phyloP scores from a whole-genome alignment of 2,329 filamentous ascomycete genomes.

The Penicillium sp. region DNA sequence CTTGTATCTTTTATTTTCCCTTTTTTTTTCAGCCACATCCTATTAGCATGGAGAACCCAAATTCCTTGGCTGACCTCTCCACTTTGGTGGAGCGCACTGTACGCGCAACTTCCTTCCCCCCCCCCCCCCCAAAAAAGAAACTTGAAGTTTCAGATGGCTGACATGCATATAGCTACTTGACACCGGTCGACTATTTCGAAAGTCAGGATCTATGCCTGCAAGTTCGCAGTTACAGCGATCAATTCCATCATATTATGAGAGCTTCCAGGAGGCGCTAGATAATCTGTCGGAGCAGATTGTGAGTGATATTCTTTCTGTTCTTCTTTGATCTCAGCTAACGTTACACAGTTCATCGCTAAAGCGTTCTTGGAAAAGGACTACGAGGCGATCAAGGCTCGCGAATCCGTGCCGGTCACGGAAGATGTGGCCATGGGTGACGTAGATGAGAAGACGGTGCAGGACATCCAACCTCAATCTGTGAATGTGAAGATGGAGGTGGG shows the following conservation, averaged over 20 bases:
- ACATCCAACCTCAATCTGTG: constrained; percentile 12
- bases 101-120: constrained; percentile 3
- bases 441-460: constrained; percentile 14
- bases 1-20: not conserved
- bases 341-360: constrained; percentile 42
- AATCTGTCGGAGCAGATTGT: constrained; percentile 45
- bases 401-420: constrained; percentile 26
- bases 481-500: constrained; percentile 18
- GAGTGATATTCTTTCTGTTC: constrained; percentile 18
- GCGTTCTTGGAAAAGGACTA: constrained; percentile 45
- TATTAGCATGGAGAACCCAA: constrained; percentile 29
- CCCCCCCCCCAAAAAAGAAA: not conserved
- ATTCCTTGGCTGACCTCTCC: constrained; percentile 38
- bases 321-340: constrained; percentile 8
- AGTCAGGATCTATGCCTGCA: constrained; percentile 35
- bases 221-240: constrained; percentile 37
- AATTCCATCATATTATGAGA: constrained; percentile 39
- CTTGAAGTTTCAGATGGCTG: not conserved
- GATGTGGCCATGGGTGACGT: constrained; percentile 34
- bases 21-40: not conserved
- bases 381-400: constrained; percentile 35
- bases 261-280: constrained; percentile 42
- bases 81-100: constrained; percentile 40
- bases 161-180: constrained; percentile 38
- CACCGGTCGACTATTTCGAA: constrained; percentile 42